phyloP scores from a whole-genome alignment of 2,329 filamentous ascomycete species.

The Calycina herbarum region DNA sequence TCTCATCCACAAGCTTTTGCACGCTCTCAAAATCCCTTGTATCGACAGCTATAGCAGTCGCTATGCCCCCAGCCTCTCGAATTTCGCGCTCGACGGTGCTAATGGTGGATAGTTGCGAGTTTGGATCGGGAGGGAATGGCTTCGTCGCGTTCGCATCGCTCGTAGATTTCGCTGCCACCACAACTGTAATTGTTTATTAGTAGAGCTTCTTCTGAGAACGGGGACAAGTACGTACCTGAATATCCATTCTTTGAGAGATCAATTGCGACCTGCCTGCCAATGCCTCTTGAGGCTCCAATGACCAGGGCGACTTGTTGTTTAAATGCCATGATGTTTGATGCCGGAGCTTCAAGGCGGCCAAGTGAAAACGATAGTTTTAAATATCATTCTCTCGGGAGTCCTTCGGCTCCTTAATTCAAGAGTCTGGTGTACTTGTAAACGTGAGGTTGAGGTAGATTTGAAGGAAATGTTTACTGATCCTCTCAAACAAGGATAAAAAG shows the following conservation, averaged over 20 bases:
- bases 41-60: conserved; percentile 68
- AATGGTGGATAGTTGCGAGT: conserved; percentile 74
- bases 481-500: background rate
- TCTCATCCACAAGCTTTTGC: conserved; percentile 56
- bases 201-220: background rate
- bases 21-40: conserved; percentile 65
- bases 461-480: background rate
- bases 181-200: conserved; percentile 35
- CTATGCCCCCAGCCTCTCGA: conserved; percentile 59
- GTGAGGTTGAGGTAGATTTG: background rate
- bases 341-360: conserved; percentile 11
- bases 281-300: conserved; percentile 75
- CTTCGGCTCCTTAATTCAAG: background rate
- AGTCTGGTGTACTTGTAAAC: background rate
- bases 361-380: background rate
- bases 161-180: conserved; percentile 74
- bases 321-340: conserved; percentile 19
- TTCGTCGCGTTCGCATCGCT: conserved; percentile 57
- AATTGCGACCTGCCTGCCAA: conserved; percentile 74
- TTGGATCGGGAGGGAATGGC: conserved; percentile 74
- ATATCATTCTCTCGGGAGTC: background rate
- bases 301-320: conserved; percentile 62
- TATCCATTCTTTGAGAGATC: conserved; percentile 73
- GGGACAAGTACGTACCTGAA: conserved; percentile 49
- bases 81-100: conserved; percentile 79